Base-by-base conservation (phyloP, 2,329 filamentous ascomycete species). In the Pezicula radicicola region DNA sequence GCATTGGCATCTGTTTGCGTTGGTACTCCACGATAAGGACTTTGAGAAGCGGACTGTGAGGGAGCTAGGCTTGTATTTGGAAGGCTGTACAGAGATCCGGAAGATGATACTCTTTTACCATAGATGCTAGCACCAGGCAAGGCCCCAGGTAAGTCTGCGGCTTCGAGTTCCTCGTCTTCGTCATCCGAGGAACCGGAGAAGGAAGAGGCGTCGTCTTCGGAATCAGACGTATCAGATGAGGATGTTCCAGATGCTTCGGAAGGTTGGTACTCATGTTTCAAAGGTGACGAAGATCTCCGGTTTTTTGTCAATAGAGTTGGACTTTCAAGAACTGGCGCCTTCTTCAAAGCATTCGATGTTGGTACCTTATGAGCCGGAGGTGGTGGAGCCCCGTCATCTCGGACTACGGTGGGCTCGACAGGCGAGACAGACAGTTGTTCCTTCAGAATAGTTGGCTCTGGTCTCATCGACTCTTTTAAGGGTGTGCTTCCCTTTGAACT, bases 221-320 rank as follows among this genome's bases (percentile, higher is more conserved):
- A 78, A 21, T 76, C 78, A 6, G 79, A 83, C 33, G 72, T 73
- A 36, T 79, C 72, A 6, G 84, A 85, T 43, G 81, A 83, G 6
- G 30, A 33, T 13, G 83, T 84, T 15, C 69, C 73, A 0, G 82
- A 85, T 0, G 80, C 84, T 45, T 85, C 82, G 1, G 94, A 97
- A 13, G 93, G 93, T 56, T 92, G 87, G 63, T 97, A 99, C 71
- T 99, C 93, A 66, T 97, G 93, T 73, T 99, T 99, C 46, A 99
- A 76, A 0, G 94, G 94, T 1, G 94, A 99, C 0, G 94, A 97
- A 1, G 85, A 88, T 16, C 91, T 84, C 42, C 92, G 83, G 64
- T 87, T 81, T 19, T 50, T 62, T 8, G 43, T 51, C 40, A 55
- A 58, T n/a, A 61, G 55, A 6, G 58, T 60, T 7, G 59, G 55